A percentile compares a stretch with the other conserved stretches of the same genome.
Evolutionary conservation across 2,329 filamentous ascomycete species (phyloP).

Genomic region (Cladophialophora bantiana): DNA sequence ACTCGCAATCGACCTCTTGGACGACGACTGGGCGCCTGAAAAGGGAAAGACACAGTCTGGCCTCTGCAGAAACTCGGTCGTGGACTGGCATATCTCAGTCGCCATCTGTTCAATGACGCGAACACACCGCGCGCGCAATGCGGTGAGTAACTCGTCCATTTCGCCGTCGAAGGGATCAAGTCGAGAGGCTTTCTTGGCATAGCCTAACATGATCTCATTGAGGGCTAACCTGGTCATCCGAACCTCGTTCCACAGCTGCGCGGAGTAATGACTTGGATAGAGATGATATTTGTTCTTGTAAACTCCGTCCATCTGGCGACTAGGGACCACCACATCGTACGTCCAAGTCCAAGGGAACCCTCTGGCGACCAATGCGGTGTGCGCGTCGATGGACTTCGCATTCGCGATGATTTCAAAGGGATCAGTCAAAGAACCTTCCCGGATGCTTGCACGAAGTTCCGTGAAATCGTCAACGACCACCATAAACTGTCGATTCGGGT

Average conservation of each 20-base stretch:
- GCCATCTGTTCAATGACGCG: conserved; percentile 16
- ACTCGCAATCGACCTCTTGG: conserved; percentile 7
- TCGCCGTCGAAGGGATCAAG: neutral
- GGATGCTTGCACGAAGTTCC: conserved; percentile 16
- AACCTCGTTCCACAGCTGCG: conserved; percentile 40
- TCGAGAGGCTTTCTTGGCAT: neutral
- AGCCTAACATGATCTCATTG: conserved; percentile 17
- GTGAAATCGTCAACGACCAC: conserved; percentile 24
- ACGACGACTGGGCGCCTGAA: neutral
- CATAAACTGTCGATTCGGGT: conserved; percentile 9
- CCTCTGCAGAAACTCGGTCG: conserved; percentile 14
- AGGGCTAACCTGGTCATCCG: conserved; percentile 40
- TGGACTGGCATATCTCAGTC: conserved; percentile 26
- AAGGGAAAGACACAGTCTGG: neutral
- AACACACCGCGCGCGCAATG: neutral
- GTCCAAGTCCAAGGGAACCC: conserved; percentile 25
- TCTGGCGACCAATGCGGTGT: conserved; percentile 3
- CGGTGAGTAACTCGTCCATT: neutral
- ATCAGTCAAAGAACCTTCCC: conserved; percentile 18
- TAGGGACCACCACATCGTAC: conserved; percentile 29
- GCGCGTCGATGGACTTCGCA: conserved; percentile 13
- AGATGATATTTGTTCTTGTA: conserved; percentile 36
- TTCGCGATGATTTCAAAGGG: conserved; percentile 19
- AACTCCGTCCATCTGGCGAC: conserved; percentile 11
- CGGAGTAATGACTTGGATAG: conserved; percentile 35